Base-by-base conservation (phyloP, 163 green algal species). In the Picocystis sp. region DNA sequence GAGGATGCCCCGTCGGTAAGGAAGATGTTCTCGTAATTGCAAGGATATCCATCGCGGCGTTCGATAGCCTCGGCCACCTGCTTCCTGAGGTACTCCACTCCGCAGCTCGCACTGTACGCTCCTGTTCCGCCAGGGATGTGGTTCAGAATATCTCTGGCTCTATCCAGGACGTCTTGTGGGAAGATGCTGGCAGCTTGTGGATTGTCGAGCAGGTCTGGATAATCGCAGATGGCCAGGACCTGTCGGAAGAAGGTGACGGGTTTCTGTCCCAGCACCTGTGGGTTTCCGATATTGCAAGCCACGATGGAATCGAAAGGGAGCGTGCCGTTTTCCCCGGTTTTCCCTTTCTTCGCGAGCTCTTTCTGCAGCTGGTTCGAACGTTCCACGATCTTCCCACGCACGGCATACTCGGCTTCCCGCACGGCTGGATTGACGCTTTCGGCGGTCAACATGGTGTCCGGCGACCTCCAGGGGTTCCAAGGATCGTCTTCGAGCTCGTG, bases 271-370 rank as follows among this genome's bases (percentile, higher is more conserved):
- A 97, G 67, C n/a, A 82, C 67, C 56, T 94, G 85, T 17, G 85
- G 84, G 66, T 94, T 94, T 44, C 86, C 87, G 49, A 95, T 95
- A 75, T 95, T 95, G 73, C 84, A 94, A 58, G 80, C 82, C 14
- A 93, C 68, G 33, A 94, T 46, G 29, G 84, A 81, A 34, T 79
- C 42, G 50, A 92, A 92, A 2, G 72, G 75, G 22, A 77, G 65
- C 2, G 58, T 60, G 17, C 58, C 55, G 42, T 71, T 69, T 5
- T 73, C 77, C 22, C 69, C 57, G 22, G 60, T 64, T 5, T 42
- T n/a, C 15, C 49, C 17, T 12, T 52, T 47, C 35, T 66, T 38
- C 35, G 22, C 22, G 11, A 34, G 22, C 19, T 66, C 42, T 17
- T 56, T 57, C 53, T 45, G 22, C 10, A 63, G 11, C 17, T 57